Conservation (phyloP, 306 rosid genomes). For the Ammopiptanthus mongolicus region DNA sequence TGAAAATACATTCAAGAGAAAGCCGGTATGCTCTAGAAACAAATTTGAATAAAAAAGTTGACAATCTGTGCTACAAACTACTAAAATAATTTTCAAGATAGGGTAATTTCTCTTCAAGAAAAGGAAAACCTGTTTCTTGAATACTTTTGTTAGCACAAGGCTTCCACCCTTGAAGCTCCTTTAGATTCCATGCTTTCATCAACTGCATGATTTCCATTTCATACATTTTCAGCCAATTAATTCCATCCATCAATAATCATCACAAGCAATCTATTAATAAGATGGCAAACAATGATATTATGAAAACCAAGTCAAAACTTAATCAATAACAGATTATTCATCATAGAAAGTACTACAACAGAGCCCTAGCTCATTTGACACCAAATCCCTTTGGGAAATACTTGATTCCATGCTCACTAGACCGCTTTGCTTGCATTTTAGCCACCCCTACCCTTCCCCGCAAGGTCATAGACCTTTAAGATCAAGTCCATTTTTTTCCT, state of each 20-base stretch:
- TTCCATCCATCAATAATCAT: not conserved
- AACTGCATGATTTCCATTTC: slow-evolving; percentile 51
- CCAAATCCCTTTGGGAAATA: not conserved
- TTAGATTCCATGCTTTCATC: slow-evolving; percentile 61
- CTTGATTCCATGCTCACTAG: no score
- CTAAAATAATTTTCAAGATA: not conserved
- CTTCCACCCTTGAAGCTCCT: slow-evolving; percentile 56
- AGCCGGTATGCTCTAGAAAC: not conserved
- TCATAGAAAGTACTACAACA: not conserved
- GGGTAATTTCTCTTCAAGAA: not conserved
- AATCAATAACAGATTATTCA: not conserved
- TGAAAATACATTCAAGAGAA: not conserved
- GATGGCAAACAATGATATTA: not conserved
- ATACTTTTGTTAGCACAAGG: slow-evolving; percentile 56
- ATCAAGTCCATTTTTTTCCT: no score
- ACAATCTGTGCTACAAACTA: not conserved
- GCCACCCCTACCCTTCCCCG: no score
- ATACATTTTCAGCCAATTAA: slow-evolving; percentile 11
- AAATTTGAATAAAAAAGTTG: not conserved
- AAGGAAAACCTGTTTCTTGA: slow-evolving; percentile 45
- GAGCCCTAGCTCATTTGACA: not conserved
- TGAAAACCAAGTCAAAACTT: not conserved
- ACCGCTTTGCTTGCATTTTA: no score
- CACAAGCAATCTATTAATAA: not conserved
- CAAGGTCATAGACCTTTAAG: no score